Base-by-base conservation (phyloP, 305 asterid species). In the Ilex paraguariensis region DNA sequence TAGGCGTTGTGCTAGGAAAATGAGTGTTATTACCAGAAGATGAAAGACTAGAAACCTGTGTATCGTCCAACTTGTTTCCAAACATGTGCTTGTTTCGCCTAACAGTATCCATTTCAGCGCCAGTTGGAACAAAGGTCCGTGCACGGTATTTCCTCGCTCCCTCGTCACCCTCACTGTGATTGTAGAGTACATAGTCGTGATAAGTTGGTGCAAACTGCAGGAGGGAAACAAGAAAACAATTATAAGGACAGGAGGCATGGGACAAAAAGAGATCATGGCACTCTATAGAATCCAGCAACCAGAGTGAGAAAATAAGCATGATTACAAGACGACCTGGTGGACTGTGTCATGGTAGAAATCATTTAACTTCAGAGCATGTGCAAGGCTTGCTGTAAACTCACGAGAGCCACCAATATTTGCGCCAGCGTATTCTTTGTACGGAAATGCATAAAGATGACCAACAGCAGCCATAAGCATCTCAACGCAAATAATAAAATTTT, bases 401-500 rank as follows among this genome's bases (percentile, higher is more conserved):
- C 79, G 81, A 66, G 84, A 72, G 52, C 73, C 79, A 59, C 91
- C 99, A 30, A 93, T 82, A 71, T 86, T 90, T 72, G 99, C 95
- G 61, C 96, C 95, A 59, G 99, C 96, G 73, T 90, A 90, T 73
- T 93, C 99, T 81, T 82, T 90, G 75, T 93, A 84, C 58, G 99
- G 99, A 59, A 93, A 93, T 31, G 99, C 97, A 74, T 77, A 93
- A 61, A 93, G 81, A 78, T 90, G 99, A 14, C 92, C 97, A 28
- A 82, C 73, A 16, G 99, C 97, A 45, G 99, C 99, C 73, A 93
- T 74, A 62, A 93, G 93, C 99, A 93, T 93, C 83, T 93, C 99
- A 32, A 93, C 91, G 68, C 99, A 93, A 61, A 93, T 80, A 70
- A 93, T 79, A 42, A 93, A 87, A 66, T 84, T 86, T 67, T 88